Evolutionary conservation across 2,329 filamentous ascomycete genomes (phyloP), one percentile per base, ranked within the genome.

Genomic region (Didymella pomorum): DNA sequence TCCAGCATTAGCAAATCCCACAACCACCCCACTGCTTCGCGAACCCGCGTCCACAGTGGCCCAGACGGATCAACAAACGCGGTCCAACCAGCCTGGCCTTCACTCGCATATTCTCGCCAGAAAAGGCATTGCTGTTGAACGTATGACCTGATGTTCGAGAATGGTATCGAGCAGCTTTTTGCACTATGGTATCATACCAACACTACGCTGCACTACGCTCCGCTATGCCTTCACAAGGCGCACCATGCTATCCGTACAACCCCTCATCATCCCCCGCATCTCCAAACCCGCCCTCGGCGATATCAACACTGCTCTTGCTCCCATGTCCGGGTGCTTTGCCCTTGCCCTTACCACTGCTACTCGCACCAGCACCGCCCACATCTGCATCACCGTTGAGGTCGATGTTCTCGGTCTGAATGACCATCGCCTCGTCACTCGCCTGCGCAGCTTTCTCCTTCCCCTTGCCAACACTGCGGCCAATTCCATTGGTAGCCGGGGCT

Each of bases 201-300:
- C n/a, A n/a, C n/a, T n/a, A n/a, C n/a, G n/a, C n/a, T n/a, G n/a
- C n/a, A n/a, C n/a, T n/a, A n/a, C n/a, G n/a, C n/a, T n/a, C n/a
- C n/a, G n/a, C n/a, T n/a, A n/a, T n/a, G n/a, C n/a, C n/a, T n/a
- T n/a, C n/a, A n/a, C n/a, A n/a, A n/a, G n/a, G n/a, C n/a, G n/a
- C n/a, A n/a, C 18, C 33, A 37, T 4, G 7, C 7, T 18, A 37
- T 18, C 62, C 61, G 54, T 83, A 83, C 71, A 83, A 61, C 44
- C 81, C 80, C 28, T 78, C 76, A 29, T 76, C 77, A 42, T 71
- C 71, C 31, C 72, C 76, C 21, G 71, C 76, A 56, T 78, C 76
- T 1, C 77, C 76, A 62, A 79, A 79, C 2, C 72, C 77, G 1
- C 68, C 71, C 45, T 72, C 73, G 4, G 73, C 74, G 53, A 76